phyloP scores from a whole-genome alignment of 371 early-diverging fungal species.

The Actinomortierella ambigua region DNA sequence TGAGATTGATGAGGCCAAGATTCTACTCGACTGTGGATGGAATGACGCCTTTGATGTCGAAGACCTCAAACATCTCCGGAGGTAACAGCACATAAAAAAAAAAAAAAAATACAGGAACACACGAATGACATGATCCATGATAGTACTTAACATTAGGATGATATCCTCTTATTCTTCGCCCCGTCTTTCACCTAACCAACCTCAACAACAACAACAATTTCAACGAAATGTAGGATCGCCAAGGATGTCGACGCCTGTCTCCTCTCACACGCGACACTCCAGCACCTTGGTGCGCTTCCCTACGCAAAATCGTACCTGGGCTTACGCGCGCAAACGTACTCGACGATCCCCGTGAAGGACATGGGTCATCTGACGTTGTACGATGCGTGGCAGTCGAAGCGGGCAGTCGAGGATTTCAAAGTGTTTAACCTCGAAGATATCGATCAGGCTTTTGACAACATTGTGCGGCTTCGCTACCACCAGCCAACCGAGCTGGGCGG shows the following conservation, averaged over 20 bases:
- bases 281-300: constrained; percentile 91
- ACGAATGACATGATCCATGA: constrained; percentile 5
- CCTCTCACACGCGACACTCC: constrained; percentile 88
- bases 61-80: constrained; percentile 68
- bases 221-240: constrained; percentile 65
- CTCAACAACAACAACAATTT: not conserved
- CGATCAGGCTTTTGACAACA: constrained; percentile 84
- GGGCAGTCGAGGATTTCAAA: constrained; percentile 71
- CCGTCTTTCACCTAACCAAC: not conserved
- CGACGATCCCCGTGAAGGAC: constrained; percentile 93
- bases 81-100: constrained; percentile 48
- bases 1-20: constrained; percentile 88
- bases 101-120: not conserved
- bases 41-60: constrained; percentile 72
- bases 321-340: constrained; percentile 88
- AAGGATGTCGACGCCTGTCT: constrained; percentile 93
- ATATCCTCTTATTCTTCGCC: not conserved
- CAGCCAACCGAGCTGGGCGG: constrained; percentile 84
- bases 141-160: too few species aligned
- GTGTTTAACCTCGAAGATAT: constrained; percentile 78
- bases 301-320: constrained; percentile 83
- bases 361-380: constrained; percentile 91
- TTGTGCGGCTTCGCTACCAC: constrained; percentile 85
- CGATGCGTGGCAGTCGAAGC: constrained; percentile 76
- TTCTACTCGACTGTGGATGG: constrained; percentile 96